These are phyloP conservation scores for Alternaria hordeiaustralica DNA, from an alignment of 2,329 filamentous ascomycete species.

Conservation along the genomic window DNA sequence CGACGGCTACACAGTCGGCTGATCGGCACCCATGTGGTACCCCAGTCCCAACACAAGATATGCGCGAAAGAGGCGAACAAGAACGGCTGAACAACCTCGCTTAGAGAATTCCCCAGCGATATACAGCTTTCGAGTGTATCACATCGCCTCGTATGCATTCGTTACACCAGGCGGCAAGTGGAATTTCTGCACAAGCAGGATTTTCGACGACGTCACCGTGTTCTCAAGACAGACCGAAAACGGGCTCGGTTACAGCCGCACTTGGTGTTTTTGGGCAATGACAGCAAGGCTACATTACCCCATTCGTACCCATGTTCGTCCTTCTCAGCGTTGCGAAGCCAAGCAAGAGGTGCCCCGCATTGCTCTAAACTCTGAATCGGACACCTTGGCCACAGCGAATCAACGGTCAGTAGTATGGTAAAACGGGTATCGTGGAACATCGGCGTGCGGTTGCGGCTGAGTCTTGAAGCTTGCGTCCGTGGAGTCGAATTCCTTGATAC, in stretches of 20 bases:
- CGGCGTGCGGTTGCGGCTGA: not conserved
- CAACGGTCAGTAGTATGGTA: not conserved
- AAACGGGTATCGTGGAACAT: not conserved
- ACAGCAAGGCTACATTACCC: conserved; percentile 2
- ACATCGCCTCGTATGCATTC: not conserved
- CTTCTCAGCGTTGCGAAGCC: not conserved
- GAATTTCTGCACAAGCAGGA: conserved; percentile 1
- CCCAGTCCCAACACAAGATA: not conserved
- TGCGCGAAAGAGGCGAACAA: not conserved
- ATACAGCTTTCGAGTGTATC: not conserved
- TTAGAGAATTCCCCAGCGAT: not conserved
- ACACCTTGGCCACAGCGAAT: not conserved
- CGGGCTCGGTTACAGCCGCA: not conserved
- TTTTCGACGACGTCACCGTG: conserved; percentile 5
- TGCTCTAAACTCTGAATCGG: not conserved
- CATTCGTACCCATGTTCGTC: not conserved
- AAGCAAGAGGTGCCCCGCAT: not conserved
- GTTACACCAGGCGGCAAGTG: not conserved
- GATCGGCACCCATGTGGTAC: not conserved
- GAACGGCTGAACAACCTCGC: not conserved
- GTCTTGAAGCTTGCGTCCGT: not conserved
- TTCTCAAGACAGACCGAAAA: conserved; percentile 2
- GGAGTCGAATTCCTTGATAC: not conserved
- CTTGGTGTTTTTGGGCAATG: not conserved
- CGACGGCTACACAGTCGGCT: not conserved